These are phyloP conservation scores for Thinopyrum obtusiflorum DNA, from an alignment of 202 grass and related monocot species.

Conservation along the genomic window DNA sequence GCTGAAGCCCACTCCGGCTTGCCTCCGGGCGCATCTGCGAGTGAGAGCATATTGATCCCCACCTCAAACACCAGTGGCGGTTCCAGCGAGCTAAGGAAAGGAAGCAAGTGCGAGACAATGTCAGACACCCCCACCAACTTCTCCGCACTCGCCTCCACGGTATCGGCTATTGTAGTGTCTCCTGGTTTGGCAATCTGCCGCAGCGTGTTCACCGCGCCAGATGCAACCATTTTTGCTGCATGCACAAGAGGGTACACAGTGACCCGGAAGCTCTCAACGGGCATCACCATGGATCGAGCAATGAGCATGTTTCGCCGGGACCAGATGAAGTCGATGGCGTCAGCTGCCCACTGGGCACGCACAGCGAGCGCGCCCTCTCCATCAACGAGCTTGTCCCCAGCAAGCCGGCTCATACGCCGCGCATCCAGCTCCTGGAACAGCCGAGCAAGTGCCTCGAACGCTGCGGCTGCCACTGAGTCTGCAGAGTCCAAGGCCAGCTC, in stretches of 20 bases:
- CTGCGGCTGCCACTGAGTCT: conserved; percentile 60
- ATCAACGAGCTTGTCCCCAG: conserved; percentile 94
- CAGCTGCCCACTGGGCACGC: conserved; percentile 80
- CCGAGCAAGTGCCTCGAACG: conserved; percentile 75
- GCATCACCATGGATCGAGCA: conserved; percentile 79
- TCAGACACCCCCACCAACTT: conserved; percentile 91
- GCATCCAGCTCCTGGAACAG: conserved; percentile 96
- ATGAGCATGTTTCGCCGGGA: conserved; percentile 84
- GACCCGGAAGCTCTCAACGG: conserved; percentile 79
- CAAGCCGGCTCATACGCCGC: conserved; percentile 84
- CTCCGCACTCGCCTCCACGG: conserved; percentile 62
- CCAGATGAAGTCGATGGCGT: conserved; percentile 79
- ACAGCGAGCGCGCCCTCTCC: conserved; percentile 77
- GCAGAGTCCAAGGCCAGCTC: conserved; percentile 68
- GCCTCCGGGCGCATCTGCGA: conserved; percentile 91
- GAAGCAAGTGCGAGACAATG: conserved; percentile 80
- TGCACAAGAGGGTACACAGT: conserved; percentile 89
- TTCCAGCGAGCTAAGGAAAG: conserved; percentile 91
- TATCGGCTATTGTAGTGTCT: conserved; percentile 32
- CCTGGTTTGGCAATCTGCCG: conserved; percentile 68
- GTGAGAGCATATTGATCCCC: conserved; percentile 93
- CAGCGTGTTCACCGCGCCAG: conserved; percentile 62
- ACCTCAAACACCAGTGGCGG: conserved; percentile 91
- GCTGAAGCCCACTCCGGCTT: conserved; percentile 99
- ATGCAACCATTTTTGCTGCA: conserved; percentile 81